Evolutionary conservation across 2,329 filamentous ascomycete genomes (phyloP).

Genomic region (Dendryphion nanum): DNA sequence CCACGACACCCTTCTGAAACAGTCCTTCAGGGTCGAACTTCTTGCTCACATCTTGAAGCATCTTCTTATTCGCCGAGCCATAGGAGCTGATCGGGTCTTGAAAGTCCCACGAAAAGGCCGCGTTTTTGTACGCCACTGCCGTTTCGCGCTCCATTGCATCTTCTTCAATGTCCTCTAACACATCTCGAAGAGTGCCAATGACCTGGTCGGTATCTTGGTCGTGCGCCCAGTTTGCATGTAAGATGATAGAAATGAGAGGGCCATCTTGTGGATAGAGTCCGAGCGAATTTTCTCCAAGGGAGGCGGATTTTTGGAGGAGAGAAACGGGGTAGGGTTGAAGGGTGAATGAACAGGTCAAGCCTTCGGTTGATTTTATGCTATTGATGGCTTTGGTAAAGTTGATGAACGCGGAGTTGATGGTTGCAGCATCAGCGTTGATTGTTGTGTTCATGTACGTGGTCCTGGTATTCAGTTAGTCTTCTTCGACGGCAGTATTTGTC

Average conservation of each 20-base stretch:
- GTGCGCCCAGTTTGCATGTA: slow-evolving; percentile 16
- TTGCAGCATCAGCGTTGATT: background rate
- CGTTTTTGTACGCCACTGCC: slow-evolving; percentile 1
- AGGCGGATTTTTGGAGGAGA: slow-evolving; percentile 9
- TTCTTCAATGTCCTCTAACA: slow-evolving; percentile 10
- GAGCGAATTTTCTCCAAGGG: slow-evolving; percentile 16
- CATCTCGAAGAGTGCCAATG: slow-evolving; percentile 5
- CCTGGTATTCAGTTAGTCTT: background rate
- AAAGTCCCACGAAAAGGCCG: slow-evolving; percentile 4
- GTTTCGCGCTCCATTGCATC: slow-evolving; percentile 1
- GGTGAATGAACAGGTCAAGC: slow-evolving; percentile 11
- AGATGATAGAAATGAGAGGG: slow-evolving; percentile 17
- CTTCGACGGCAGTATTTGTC: no score
- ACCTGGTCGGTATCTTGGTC: slow-evolving; percentile 15
- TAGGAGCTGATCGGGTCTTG: slow-evolving; percentile 9
- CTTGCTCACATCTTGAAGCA: slow-evolving; percentile 3
- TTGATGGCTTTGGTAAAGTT: background rate
- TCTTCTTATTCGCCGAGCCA: slow-evolving; percentile 5
- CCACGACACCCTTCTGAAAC: slow-evolving; percentile 39
- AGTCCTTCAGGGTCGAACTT: slow-evolving; percentile 30
- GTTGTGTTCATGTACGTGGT: background rate
- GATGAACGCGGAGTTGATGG: background rate
- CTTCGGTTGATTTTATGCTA: slow-evolving; percentile 8
- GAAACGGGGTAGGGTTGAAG: slow-evolving; percentile 17
- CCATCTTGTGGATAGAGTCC: slow-evolving; percentile 14